Base-by-base conservation (phyloP, 371 early-diverging fungal species). In the Capillidium heterosporum region DNA sequence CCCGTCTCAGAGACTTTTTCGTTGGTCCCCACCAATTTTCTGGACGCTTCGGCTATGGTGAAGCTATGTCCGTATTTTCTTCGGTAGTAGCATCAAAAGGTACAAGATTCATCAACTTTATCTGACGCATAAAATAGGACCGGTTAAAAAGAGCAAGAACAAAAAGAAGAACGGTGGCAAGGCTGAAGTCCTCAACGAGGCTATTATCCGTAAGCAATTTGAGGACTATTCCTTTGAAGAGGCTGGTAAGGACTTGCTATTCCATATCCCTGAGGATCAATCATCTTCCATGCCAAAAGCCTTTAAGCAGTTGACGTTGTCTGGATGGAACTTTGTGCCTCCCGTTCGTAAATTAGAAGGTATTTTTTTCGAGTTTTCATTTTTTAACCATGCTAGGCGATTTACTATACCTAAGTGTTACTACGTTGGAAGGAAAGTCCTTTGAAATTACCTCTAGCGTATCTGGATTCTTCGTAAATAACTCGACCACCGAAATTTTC, bases 261-360 rank as follows among this genome's bases (percentile, higher is more conserved):
- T 73, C 11, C 75, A 81, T 42, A 70, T 76, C 2, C 78, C 82
- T 27, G 63, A 61, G 27, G 63, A 65, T 10, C 75, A 84, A 43
- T 66, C 74, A 50, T 64, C 75, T 40, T 57, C 65, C 15, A 71
- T 74, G 13, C 78, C 82, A 13, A 73, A 76, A 62, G 87, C 87
- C 48, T 61, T 95, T 59, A 82, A 81, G 61, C 75, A 76, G 59
- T 61, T 95, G 49, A 58, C 77, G 13, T 65, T 89, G 29, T 93
- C 93, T 52, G 80, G 84, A 19, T 93, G 92, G 92, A 93, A 91
- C 65, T 91, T 92, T 26, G 87, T 89, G 2, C 86, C 91, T 13
- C 81, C 78, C 48, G 63, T 76, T 58, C 82, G 82, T 53, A 74
- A 78, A 56, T 67, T 84, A 28, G 75, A 77, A 61, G 95, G 86